Evolutionary conservation across 441 rosid species (phyloP).

Genomic region (Corymbia calophylla): DNA sequence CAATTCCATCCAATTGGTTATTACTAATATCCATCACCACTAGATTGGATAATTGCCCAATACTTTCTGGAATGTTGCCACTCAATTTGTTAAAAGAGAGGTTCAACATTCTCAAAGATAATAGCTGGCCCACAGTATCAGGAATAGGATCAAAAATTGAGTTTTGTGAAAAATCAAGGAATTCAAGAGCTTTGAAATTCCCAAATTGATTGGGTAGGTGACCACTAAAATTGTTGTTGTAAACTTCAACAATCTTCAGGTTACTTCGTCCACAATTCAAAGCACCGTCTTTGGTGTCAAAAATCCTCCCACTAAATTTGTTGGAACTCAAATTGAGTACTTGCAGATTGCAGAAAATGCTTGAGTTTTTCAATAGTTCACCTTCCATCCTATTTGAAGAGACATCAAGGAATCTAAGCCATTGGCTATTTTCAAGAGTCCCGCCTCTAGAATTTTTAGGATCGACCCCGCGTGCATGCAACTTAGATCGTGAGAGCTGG

Average conservation of each 20-base stretch:
- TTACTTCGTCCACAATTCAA: background rate
- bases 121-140: fast-evolving
- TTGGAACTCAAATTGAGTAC: background rate
- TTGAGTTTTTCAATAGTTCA: background rate
- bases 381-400: background rate
- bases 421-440: background rate
- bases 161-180: background rate
- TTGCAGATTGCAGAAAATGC: background rate
- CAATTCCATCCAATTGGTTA: background rate
- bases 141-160: background rate
- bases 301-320: background rate
- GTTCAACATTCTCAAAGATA: background rate
- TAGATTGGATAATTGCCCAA: background rate
- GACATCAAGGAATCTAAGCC: background rate
- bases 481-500: too few species aligned
- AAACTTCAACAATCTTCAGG: fast-evolving
- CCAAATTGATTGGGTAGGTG: background rate
- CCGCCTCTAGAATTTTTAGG: too few species aligned
- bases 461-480: too few species aligned
- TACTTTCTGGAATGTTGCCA: background rate
- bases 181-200: background rate
- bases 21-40: background rate
- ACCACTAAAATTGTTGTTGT: background rate
- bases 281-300: background rate
- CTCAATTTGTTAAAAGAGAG: background rate